phyloP scores from a whole-genome alignment of 257 asterid genomes.

The Fraxinus cuspidata region DNA sequence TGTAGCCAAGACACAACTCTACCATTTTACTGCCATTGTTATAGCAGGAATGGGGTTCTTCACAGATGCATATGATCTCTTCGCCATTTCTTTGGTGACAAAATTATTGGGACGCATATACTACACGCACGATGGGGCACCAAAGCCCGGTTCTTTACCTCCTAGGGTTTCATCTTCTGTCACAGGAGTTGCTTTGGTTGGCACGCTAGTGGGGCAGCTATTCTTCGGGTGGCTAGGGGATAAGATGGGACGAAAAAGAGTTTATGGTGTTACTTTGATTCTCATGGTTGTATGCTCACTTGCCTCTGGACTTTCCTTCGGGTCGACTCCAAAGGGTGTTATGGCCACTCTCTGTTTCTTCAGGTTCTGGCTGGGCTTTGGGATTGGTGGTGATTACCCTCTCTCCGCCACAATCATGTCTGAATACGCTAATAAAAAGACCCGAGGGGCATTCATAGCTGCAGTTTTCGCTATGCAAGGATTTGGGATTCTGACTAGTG shows the following conservation, averaged over 20 bases:
- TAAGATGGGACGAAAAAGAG: constrained; percentile 65
- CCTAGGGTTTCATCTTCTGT: constrained; percentile 49
- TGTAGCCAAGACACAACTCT: constrained; percentile 58
- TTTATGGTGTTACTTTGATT: constrained; percentile 60
- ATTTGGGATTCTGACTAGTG: constrained; percentile 56
- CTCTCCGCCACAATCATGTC: constrained; percentile 80
- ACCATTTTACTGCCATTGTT: constrained; percentile 64
- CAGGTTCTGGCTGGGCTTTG: constrained; percentile 72
- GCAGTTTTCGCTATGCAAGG: constrained; percentile 83
- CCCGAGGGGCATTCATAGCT: constrained; percentile 67
- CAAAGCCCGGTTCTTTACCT: constrained; percentile 52
- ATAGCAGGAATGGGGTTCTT: constrained; percentile 75
- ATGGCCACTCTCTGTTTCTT: constrained; percentile 70
- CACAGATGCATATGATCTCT: constrained; percentile 69
- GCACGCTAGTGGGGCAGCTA: constrained; percentile 61
- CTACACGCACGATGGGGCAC: constrained; percentile 33
- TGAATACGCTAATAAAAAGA: constrained; percentile 62
- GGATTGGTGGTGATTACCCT: constrained; percentile 78
- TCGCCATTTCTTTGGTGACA: constrained; percentile 48
- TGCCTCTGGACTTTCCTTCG: constrained; percentile 63
- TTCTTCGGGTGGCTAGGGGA: constrained; percentile 84
- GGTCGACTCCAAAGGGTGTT: constrained; percentile 43
- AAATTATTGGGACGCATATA: constrained; percentile 56
- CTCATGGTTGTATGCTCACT: constrained; percentile 58
- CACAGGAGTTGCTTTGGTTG: constrained; percentile 66